Conservation (phyloP, 1,139 yeast genomes). For the Pichia sp. region DNA sequence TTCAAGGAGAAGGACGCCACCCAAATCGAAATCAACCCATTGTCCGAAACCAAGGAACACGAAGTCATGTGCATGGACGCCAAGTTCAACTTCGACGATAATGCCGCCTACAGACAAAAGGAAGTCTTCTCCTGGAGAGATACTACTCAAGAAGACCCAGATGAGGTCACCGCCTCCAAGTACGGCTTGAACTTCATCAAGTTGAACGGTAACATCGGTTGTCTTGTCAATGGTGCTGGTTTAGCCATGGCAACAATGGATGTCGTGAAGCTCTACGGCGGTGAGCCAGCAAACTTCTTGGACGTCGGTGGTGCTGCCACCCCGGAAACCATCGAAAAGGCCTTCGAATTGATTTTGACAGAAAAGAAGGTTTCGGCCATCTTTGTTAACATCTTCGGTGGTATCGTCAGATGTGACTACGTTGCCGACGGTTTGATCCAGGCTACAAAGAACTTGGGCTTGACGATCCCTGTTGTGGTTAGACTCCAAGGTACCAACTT, state of each 20-base stretch:
- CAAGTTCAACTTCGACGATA: slow-evolving; percentile 95
- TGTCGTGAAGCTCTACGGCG: slow-evolving; percentile 96
- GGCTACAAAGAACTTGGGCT: slow-evolving; percentile 84
- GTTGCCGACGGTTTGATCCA: slow-evolving; percentile 96
- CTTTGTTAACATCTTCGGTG: slow-evolving; percentile 97
- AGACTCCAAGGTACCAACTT: slow-evolving; percentile 98
- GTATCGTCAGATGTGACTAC: slow-evolving; percentile 98
- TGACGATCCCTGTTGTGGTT: slow-evolving; percentile 91
- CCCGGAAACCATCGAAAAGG: slow-evolving; percentile 95
- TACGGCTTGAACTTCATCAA: slow-evolving; percentile 93
- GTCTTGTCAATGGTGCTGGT: slow-evolving; percentile 99
- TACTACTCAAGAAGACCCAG: slow-evolving; percentile 95
- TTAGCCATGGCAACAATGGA: slow-evolving; percentile 99
- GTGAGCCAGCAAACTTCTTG: slow-evolving; percentile 97
- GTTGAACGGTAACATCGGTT: slow-evolving; percentile 97
- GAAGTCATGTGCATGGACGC: slow-evolving; percentile 98
- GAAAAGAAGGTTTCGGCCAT: slow-evolving; percentile 91
- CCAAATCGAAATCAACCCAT: slow-evolving; percentile 97
- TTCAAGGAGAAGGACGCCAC: slow-evolving; percentile 92
- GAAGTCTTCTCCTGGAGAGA: slow-evolving; percentile 98
- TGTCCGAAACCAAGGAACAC: slow-evolving; percentile 88
- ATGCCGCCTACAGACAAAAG: slow-evolving; percentile 90
- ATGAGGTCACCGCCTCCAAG: slow-evolving; percentile 88
- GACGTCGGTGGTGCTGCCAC: slow-evolving; percentile 99
- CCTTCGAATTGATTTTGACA: slow-evolving; percentile 86